phyloP scores from a whole-genome alignment of 495 filamentous ascomycete species.

The Aspergillus kassunensis region DNA sequence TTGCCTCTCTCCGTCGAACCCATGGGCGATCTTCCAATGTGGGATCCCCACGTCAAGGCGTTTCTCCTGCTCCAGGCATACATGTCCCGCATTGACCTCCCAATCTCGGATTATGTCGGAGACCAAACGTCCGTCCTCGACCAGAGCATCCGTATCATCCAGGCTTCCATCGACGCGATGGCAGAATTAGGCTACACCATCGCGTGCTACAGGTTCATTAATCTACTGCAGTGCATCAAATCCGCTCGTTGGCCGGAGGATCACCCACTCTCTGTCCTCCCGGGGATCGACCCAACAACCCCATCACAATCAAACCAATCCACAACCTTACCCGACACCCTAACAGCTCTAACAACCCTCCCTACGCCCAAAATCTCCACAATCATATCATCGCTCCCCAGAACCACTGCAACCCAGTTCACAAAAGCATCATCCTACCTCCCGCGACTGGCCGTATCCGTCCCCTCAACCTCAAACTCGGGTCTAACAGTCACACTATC shows the following conservation, averaged over 20 bases:
- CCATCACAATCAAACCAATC: no score
- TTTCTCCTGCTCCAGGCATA: conserved; percentile 93
- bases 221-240: conserved; percentile 86
- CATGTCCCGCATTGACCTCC: conserved; percentile 86
- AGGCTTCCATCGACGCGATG: conserved; percentile 86
- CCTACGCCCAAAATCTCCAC: conserved; percentile 21
- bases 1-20: conserved; percentile 63
- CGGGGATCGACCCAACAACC: conserved; percentile 53
- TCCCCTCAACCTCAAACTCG: conserved; percentile 55
- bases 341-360: conserved; percentile 24
- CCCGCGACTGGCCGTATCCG: conserved; percentile 49
- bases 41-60: conserved; percentile 97
- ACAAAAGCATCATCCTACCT: conserved; percentile 55
- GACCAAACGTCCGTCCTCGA: conserved; percentile 88
- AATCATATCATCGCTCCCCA: no score
- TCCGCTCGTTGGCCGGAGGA: conserved; percentile 88
- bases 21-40: conserved; percentile 79
- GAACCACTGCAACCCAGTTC: conserved; percentile 29
- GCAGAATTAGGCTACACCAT: conserved; percentile 82
- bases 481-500: conserved; percentile 60
- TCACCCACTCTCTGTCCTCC: conserved; percentile 71
- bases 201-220: conserved; percentile 73
- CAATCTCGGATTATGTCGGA: conserved; percentile 95
- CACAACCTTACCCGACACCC: conserved; percentile 6
- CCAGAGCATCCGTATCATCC: conserved; percentile 91